phyloP scores from a whole-genome alignment of 257 asterid genomes.

The Ajuga chamaepitys region DNA sequence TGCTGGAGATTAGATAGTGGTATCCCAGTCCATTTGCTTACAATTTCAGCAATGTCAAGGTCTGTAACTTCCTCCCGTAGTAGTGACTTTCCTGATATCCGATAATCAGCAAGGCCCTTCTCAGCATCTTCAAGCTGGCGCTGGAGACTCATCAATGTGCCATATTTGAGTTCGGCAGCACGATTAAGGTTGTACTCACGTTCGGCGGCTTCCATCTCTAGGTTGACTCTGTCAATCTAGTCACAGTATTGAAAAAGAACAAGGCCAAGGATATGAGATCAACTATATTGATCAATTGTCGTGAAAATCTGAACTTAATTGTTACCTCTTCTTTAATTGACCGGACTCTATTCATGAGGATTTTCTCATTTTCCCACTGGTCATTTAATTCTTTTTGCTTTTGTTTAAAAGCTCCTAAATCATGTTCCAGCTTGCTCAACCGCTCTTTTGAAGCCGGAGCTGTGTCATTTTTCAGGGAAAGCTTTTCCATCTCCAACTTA shows the following conservation, averaged over 20 bases:
- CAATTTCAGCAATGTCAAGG: constrained; percentile 79
- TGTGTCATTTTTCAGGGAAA: constrained; percentile 76
- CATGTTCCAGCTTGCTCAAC: constrained; percentile 65
- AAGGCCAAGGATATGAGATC: not conserved
- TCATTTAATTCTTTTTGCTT: constrained; percentile 62
- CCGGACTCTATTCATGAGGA: constrained; percentile 67
- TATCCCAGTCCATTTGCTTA: constrained; percentile 94
- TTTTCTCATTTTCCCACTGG: constrained; percentile 80
- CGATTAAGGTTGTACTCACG: constrained; percentile 88
- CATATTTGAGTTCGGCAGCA: constrained; percentile 93
- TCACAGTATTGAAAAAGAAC: not conserved
- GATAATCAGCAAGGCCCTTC: constrained; percentile 58
- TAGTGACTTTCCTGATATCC: constrained; percentile 58
- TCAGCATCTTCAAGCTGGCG: constrained; percentile 84
- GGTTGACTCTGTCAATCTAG: constrained; percentile 87
- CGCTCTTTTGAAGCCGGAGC: constrained; percentile 85
- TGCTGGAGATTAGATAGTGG: constrained; percentile 92
- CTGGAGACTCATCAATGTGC: constrained; percentile 76
- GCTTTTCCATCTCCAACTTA: constrained; percentile 91
- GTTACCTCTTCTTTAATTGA: constrained; percentile 84
- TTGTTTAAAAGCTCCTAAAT: constrained; percentile 57
- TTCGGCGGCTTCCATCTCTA: constrained; percentile 96
- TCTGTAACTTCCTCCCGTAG: constrained; percentile 86
- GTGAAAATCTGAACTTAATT: not conserved
- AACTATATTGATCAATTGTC: not conserved